Percentiles rank a stretch among this genome's conserved stretches.
Conservation (phyloP, 1,284 basidiomycete species). For the Anthracocystis walkeri region DNA sequence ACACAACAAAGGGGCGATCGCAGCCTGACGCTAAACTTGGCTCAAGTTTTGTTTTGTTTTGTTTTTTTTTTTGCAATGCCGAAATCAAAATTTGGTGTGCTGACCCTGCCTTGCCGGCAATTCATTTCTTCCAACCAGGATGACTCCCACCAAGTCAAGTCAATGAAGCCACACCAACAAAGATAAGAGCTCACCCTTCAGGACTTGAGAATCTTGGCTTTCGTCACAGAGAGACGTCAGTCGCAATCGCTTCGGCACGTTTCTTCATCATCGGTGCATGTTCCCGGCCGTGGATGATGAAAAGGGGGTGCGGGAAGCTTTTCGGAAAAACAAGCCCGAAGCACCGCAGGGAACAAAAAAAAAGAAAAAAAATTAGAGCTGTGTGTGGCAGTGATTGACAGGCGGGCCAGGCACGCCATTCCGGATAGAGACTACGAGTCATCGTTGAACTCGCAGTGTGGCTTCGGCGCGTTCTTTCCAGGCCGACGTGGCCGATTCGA, state of each 20-base stretch:
- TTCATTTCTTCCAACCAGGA: slow-evolving; percentile 1
- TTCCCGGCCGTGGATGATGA: slow-evolving; percentile 1
- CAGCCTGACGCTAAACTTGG: no score
- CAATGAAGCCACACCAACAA: no score
- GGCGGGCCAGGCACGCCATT: slow-evolving; percentile 14
- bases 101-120: slow-evolving; percentile 4
- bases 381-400: not conserved
- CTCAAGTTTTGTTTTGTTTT: not conserved
- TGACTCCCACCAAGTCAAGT: not conserved
- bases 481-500: not conserved
- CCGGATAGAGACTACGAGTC: slow-evolving; percentile 5
- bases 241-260: not conserved
- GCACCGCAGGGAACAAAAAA: not conserved
- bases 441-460: no score
- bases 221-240: not conserved
- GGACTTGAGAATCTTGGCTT: not conserved
- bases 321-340: slow-evolving; percentile 1
- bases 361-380: not conserved
- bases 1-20: not conserved
- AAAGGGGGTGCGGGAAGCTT: not conserved
- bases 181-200: no score
- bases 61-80: not conserved
- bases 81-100: not conserved
- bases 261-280: not conserved
- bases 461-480: not conserved